Evolutionary conservation across 2,329 filamentous ascomycete species (phyloP).

Genomic region (Colletotrichum acutatum): DNA sequence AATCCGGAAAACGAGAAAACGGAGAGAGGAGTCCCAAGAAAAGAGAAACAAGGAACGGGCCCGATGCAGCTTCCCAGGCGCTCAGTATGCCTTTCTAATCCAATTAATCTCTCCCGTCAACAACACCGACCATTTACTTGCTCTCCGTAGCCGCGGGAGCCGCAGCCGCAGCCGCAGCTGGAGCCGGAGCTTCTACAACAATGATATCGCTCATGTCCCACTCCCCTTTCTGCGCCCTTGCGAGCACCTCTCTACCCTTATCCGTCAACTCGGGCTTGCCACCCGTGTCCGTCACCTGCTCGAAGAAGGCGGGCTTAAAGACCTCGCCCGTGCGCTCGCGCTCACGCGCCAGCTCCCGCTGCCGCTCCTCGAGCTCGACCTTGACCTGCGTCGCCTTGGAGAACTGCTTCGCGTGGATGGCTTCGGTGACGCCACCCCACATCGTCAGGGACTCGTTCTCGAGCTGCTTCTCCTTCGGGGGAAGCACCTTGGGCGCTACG

Average conservation of each 20-base stretch:
- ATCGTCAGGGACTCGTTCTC: slow-evolving; percentile 90
- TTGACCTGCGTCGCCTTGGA: slow-evolving; percentile 87
- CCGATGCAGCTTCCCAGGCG: slow-evolving; percentile 8
- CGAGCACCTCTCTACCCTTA: slow-evolving; percentile 62
- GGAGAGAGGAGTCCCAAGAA: background rate
- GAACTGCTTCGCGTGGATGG: slow-evolving; percentile 86
- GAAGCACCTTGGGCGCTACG: slow-evolving; percentile 82
- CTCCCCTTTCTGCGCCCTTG: slow-evolving; percentile 63
- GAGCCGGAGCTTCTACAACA: background rate
- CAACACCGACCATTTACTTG: background rate
- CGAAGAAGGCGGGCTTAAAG: slow-evolving; percentile 93
- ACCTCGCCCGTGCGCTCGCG: slow-evolving; percentile 75
- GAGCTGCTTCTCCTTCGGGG: slow-evolving; percentile 81
- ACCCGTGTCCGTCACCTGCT: slow-evolving; percentile 64
- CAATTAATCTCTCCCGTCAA: background rate
- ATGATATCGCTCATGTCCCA: slow-evolving; percentile 62
- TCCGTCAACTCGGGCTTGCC: slow-evolving; percentile 67
- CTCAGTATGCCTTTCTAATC: background rate
- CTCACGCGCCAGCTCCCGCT: slow-evolving; percentile 85
- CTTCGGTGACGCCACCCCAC: slow-evolving; percentile 88
- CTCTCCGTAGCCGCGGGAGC: background rate
- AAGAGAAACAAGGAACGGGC: background rate
- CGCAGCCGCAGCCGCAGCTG: background rate
- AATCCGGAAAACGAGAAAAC: background rate
- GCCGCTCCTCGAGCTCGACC: slow-evolving; percentile 89